Base-by-base conservation (phyloP, 768 basidiomycete genomes). In the Trametes cinnabarina region DNA sequence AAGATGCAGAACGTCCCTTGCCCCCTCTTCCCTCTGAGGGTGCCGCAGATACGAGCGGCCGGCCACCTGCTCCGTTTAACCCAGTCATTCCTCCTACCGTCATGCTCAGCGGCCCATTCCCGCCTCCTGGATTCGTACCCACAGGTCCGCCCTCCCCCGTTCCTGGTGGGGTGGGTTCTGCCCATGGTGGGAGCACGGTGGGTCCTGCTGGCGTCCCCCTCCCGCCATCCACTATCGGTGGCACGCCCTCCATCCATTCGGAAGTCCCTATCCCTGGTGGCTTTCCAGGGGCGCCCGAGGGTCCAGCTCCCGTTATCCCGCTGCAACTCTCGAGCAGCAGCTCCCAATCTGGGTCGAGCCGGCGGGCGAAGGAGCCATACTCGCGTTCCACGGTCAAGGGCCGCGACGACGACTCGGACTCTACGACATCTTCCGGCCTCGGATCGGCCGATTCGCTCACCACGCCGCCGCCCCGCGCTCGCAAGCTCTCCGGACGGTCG, bases 71-170 rank as follows among this genome's bases (percentile, higher is more conserved):
- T 9, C 55, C 48, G 12, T 7, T 48, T 8, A 51, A 28, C 26
- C 60, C 60, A 1, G 60, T 61, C 40, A 61, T 61, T n/a, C 60
- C 61, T 4, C 48, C 54, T 2, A 25, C 52, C n/a, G 47, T 57
- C n/a, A 44, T 54, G 55, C 32, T 50, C 25, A 50, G 40, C 34
- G 37, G 43, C 22, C 35, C 30, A 3, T 50, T 47, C 40, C 69
- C 76, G 0, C 76, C 76, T 2, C 73, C 70, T 0, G 76, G 76
- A 4, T 77, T 77, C 46, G 63, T 62, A 14, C 50, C 57, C 8
- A 46, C 53, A 25, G 62, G 53, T 8, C 55, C 63, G 19, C 55
- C 55, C n/a, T 52, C 54, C 2, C 53, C 63, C 10, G 9, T 10
- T 12, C 37, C 46, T 11, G 46, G 54, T 15, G 46, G 34, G 20